Base-by-base conservation (phyloP, 495 filamentous ascomycete genomes). In the Hypoxylon cercidicola region DNA sequence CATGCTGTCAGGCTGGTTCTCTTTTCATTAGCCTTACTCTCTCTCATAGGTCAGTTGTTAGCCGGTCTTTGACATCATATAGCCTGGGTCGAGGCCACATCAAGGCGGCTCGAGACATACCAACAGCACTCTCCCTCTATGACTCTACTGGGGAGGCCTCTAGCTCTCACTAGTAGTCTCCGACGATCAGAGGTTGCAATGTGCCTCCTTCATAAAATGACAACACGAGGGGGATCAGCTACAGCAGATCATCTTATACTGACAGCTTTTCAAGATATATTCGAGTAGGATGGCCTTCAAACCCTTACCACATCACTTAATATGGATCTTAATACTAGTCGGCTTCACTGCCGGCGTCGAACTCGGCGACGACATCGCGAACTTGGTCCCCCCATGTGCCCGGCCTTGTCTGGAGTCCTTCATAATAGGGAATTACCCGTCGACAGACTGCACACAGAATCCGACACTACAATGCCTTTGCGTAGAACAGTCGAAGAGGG, bases 401-500 rank as follows among this genome's bases (percentile, higher is more conserved):
- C 78, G 80, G 68, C 54, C 67, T 11, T 93, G 90, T 68, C 77
- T 92, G 55, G 64, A 77, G 53, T 83, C 82, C 25, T 92, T 90
- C 72, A 79, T 92, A 67, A 61, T 73, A 20, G 69, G 79, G 55
- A 84, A 89, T 72, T 91, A 87, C 66, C 78, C 80, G 41, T 66
- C 66, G 12, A 75, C 75, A 55, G 70, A 68, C 59, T 88, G 85
- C 71, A 77, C 79, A n/a, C 64, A 69, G 50, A 74, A 75, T 16
- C 79, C 80, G 32, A 77, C 85, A 39, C 70, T 90, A 60, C 74
- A 77, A 61, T 92, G 89, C 67, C 77, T 92, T 8, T 93, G 90
- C 69, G 75, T 77, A 34, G 80, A 81, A 37, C 78, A 78, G 44
- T 88, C 84, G n/a, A 71, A 66, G 10, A 83, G 81, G 55, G 88